Conservation (phyloP, 352 stramenopile genomes). For the Pythium inflatum region DNA sequence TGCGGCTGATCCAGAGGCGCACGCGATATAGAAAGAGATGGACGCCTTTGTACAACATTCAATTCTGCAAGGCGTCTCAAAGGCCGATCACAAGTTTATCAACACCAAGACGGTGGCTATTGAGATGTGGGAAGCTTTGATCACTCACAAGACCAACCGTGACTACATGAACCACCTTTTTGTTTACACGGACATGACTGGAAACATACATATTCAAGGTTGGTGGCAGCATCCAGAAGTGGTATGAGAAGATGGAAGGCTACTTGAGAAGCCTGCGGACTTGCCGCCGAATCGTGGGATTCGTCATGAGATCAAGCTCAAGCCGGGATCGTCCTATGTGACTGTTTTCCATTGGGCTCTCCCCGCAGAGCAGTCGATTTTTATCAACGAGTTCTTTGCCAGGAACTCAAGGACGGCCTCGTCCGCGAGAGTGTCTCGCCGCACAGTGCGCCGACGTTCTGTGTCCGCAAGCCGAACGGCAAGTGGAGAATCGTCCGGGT, state of each 20-base stretch:
- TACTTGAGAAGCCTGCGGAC: too few relatives aligned
- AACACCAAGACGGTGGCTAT: background rate
- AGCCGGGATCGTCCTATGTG: slow-evolving; percentile 10
- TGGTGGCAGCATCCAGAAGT: slow-evolving; percentile 10
- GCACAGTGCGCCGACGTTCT: slow-evolving; percentile 34
- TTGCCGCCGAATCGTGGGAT: slow-evolving; percentile 14
- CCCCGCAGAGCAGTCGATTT: slow-evolving; percentile 20
- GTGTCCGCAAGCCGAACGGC: slow-evolving; percentile 30
- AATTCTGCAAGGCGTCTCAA: background rate
- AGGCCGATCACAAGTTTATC: slow-evolving; percentile 6
- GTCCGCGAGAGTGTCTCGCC: slow-evolving; percentile 30
- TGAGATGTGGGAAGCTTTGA: slow-evolving; percentile 2
- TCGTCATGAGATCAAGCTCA: slow-evolving; percentile 34
- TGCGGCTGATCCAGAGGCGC: background rate
- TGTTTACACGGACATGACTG: background rate
- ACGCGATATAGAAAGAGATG: background rate
- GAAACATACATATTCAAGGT: background rate
- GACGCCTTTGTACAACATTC: slow-evolving; percentile 9
- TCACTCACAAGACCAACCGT: slow-evolving; percentile 17
- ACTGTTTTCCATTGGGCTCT: slow-evolving; percentile 28
- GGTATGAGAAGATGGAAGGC: slow-evolving; percentile 12
- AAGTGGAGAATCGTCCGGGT: slow-evolving; percentile 22
- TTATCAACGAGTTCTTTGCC: slow-evolving; percentile 34
- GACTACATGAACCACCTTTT: slow-evolving; percentile 8
- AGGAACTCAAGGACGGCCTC: slow-evolving; percentile 18